phyloP scores from a whole-genome alignment of 2,329 filamentous ascomycete species.

The Alternaria sp. region DNA sequence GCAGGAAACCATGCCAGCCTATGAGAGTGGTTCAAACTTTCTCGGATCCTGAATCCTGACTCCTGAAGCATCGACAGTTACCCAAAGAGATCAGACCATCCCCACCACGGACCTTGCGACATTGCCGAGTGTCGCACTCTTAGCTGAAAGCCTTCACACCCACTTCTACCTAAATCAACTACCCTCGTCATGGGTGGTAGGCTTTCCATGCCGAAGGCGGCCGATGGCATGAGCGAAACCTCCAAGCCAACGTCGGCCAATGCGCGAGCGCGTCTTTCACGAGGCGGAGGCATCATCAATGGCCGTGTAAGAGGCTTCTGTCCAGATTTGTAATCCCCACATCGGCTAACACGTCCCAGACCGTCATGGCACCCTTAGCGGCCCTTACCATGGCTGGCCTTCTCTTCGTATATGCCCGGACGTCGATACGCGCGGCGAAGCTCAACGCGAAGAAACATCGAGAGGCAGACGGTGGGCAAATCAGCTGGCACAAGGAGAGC shows the following conservation, averaged over 20 bases:
- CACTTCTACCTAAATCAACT: background rate
- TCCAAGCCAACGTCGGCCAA: conserved; percentile 46
- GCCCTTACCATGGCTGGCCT: conserved; percentile 67
- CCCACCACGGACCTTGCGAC: background rate
- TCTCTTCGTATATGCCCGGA: conserved; percentile 67
- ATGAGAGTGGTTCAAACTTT: conserved; percentile 5
- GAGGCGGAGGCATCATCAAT: conserved; percentile 44
- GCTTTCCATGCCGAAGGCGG: conserved; percentile 52
- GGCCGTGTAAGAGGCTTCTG: conserved; percentile 33
- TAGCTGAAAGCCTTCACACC: background rate
- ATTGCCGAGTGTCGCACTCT: background rate
- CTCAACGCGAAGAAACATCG: conserved; percentile 67
- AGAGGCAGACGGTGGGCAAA: conserved; percentile 63
- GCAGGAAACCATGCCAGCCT: conserved; percentile 16
- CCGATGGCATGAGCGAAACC: conserved; percentile 52
- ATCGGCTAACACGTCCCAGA: conserved; percentile 44
- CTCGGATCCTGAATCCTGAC: conserved; percentile 6
- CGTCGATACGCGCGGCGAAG: conserved; percentile 70
- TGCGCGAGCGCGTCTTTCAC: conserved; percentile 36
- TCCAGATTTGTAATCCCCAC: background rate
- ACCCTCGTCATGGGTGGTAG: conserved; percentile 53
- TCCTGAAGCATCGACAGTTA: background rate
- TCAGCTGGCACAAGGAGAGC: conserved; percentile 61
- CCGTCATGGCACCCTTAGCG: conserved; percentile 65
- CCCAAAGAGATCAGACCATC: conserved; percentile 10